phyloP scores from a whole-genome alignment of 306 rosid genomes.

The Sicyos edulis region DNA sequence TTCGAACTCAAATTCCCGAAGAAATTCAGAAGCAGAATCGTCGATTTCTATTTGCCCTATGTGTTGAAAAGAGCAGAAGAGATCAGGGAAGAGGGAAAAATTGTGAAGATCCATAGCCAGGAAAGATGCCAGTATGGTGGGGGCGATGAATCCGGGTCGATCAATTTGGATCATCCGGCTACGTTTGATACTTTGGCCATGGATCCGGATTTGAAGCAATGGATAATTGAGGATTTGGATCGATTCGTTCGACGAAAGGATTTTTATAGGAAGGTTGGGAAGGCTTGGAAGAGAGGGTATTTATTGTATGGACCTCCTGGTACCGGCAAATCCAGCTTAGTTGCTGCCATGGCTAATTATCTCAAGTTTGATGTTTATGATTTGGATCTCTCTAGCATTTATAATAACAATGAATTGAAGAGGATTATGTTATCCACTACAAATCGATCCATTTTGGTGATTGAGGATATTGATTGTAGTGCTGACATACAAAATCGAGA shows the following conservation, averaged over 20 bases:
- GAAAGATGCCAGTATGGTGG: not conserved
- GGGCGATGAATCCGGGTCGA: not conserved
- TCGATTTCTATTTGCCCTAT: conserved; percentile 9
- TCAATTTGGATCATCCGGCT: not conserved
- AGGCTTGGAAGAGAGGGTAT: conserved; percentile 18
- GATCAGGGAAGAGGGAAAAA: conserved; percentile 5
- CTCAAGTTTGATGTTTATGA: conserved; percentile 10
- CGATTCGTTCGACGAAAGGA: not conserved
- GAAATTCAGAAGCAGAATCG: not conserved
- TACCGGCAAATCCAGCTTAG: conserved; percentile 9
- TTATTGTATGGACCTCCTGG: conserved; percentile 17
- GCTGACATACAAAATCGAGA: not conserved
- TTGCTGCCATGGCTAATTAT: conserved; percentile 19
- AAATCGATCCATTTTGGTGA: conserved; percentile 11
- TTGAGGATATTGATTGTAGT: conserved; percentile 12
- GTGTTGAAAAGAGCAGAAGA: not conserved
- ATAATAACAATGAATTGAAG: not conserved
- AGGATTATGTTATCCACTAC: not conserved
- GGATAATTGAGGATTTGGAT: conserved; percentile 7
- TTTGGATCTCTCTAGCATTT: not conserved
- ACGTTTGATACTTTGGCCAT: conserved; percentile 4
- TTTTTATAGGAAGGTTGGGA: conserved; percentile 1
- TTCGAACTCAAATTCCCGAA: not conserved
- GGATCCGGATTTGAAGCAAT: conserved; percentile 5
- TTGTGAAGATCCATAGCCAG: not conserved